phyloP scores from a whole-genome alignment of 129 eudicot genomes.

The Oenanthe sinensis region DNA sequence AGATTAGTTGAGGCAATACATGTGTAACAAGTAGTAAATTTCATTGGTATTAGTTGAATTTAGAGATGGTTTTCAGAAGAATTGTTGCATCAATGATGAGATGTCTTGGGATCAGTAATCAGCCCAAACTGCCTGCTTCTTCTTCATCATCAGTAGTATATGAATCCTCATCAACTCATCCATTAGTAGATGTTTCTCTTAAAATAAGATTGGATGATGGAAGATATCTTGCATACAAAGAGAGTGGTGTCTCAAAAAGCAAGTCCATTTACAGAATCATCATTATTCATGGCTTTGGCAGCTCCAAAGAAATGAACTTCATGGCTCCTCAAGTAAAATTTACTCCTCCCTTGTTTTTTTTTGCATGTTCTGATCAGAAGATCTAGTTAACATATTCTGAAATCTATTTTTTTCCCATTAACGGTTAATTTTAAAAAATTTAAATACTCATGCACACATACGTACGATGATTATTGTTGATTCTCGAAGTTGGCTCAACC shows the following conservation, averaged over 20 bases:
- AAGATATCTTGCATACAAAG: slow-evolving; percentile 67
- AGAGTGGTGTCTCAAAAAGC: slow-evolving; percentile 75
- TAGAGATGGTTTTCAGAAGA: slow-evolving; percentile 48
- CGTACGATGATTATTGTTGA: no score
- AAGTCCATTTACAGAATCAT: slow-evolving; percentile 54
- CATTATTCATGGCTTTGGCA: slow-evolving; percentile 91
- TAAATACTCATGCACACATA: no score
- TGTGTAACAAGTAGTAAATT: not conserved
- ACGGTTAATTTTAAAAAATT: no score
- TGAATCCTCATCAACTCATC: slow-evolving; percentile 22
- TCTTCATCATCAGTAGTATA: slow-evolving; percentile 37
- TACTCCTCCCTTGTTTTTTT: not conserved
- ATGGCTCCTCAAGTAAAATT: slow-evolving; percentile 65
- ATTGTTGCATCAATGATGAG: slow-evolving; percentile 51
- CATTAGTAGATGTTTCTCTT: slow-evolving; percentile 13
- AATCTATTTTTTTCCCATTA: not conserved
- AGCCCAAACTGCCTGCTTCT: slow-evolving; percentile 31
- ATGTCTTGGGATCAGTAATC: slow-evolving; percentile 47
- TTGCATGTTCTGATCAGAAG: not conserved
- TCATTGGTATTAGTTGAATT: not conserved
- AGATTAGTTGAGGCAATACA: not conserved
- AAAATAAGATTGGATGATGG: slow-evolving; percentile 85
- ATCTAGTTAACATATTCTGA: not conserved
- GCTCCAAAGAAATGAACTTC: slow-evolving; percentile 84
- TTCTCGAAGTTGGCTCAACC: not conserved